Percentiles rank a stretch among this genome's conserved stretches.
phyloP scores from a whole-genome alignment of 2,329 filamentous ascomycete species.

The Paecilomyces sp. region DNA sequence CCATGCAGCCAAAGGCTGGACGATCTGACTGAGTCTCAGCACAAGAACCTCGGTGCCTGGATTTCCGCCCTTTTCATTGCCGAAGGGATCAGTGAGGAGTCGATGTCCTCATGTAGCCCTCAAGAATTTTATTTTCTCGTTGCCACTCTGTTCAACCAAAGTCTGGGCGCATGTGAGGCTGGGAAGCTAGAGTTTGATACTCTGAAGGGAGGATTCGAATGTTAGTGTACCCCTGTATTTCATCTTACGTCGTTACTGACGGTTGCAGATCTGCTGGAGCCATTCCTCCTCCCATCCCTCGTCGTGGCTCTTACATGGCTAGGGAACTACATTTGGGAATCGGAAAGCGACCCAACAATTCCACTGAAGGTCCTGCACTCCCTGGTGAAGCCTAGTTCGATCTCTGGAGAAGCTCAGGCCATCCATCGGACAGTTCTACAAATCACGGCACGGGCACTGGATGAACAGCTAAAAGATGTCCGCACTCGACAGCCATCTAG shows the following conservation, averaged over 20 bases:
- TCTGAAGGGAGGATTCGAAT: conserved; percentile 56
- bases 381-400: conserved; percentile 50
- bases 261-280: conserved; percentile 50
- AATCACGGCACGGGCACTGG: conserved; percentile 47
- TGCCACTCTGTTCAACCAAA: conserved; percentile 56
- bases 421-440: conserved; percentile 55
- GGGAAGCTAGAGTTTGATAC: conserved; percentile 51
- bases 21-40: conserved; percentile 49
- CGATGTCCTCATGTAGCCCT: conserved; percentile 57
- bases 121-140: conserved; percentile 59
- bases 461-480: conserved; percentile 46
- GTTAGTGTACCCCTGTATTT: conserved; percentile 23
- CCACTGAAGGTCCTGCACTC: conserved; percentile 50
- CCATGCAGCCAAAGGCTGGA: conserved; percentile 41
- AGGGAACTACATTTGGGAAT: conserved; percentile 48
- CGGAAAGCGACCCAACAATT: conserved; percentile 42
- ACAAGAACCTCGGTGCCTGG: conserved; percentile 53
- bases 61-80: conserved; percentile 55
- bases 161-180: conserved; percentile 49
- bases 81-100: conserved; percentile 57
- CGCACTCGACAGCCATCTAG: conserved; percentile 43
- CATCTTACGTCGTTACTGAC: conserved; percentile 2
- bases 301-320: conserved; percentile 55
- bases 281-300: conserved; percentile 56
- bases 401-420: conserved; percentile 52